Base-by-base conservation (phyloP, 2,329 filamentous ascomycete genomes). In the Coniella vitis region DNA sequence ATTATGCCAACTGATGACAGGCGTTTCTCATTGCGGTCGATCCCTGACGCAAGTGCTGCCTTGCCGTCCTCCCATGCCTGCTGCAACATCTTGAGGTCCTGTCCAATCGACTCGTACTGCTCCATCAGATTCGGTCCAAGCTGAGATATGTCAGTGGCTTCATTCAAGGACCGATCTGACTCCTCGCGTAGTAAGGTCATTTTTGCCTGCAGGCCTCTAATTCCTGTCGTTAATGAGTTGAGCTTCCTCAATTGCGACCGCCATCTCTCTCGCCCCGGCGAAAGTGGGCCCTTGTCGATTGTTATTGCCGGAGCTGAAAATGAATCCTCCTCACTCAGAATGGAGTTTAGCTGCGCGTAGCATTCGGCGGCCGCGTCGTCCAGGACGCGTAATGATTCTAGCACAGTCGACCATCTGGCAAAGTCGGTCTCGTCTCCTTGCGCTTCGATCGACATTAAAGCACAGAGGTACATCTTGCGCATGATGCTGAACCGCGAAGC, bases 91-190 rank as follows among this genome's bases (percentile, higher is more conserved):
- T 85, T 85, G 38, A 98, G 75, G 61, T 98, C 93, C 21, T 83
- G 75, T 3, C 93, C 93, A 55, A 98, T 94, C 4, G 90, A 91
- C 49, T 98, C 93, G 65, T 97, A 98, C 61, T 97, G 93, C 19
- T 83, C 70, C 75, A 95, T 84, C 35, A 97, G 75, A 54, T 82
- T 83, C 1, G 84, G 78, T 0, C 87, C 88, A 14, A 95, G 76
- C 56, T 95, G 87, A 4, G 81, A 80, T 16, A 87, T 80, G 57
- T 84, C 81, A 51, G 76, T 74, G 34, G 86, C 82, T 57, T 85
- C 82, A 59, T 95, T 87, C 22, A 95, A 68, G 38, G 82, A 82
- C 52, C 80, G 80, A 61, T 87, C 88, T 0, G 90, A 94, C 65
- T 96, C 90, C 64, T 98, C 93, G 43, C 89, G 83, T 47, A 97